These are phyloP conservation scores for Vanderwaltozyma yarrowii DNA, from an alignment of 805 yeast genomes.

Conservation along the genomic window DNA sequence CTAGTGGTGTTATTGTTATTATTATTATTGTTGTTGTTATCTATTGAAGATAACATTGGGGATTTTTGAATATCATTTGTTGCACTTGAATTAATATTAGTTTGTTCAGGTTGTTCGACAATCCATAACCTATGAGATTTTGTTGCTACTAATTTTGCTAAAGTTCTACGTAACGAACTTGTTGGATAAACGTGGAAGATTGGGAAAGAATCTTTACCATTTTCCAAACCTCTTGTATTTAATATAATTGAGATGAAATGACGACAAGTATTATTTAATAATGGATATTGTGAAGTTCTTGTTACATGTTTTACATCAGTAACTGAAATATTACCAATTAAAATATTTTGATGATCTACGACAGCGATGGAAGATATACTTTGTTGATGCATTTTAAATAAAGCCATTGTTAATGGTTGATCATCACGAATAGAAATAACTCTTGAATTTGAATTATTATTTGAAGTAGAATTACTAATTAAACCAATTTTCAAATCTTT, in stretches of 20 bases:
- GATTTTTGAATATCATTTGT: conserved; percentile 7
- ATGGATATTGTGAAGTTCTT: conserved; percentile 73
- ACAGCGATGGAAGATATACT: conserved; percentile 88
- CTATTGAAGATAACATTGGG: conserved; percentile 16
- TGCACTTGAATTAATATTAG: conserved; percentile 20
- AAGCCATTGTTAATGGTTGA: conserved; percentile 75
- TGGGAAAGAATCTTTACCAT: conserved; percentile 88
- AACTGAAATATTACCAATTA: conserved; percentile 86
- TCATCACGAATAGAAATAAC: conserved; percentile 83
- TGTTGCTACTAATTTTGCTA: conserved; percentile 93
- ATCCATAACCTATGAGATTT: conserved; percentile 85
- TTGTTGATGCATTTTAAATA: conserved; percentile 71
- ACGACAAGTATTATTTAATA: conserved; percentile 71
- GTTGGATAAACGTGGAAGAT: conserved; percentile 81
- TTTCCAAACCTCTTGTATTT: conserved; percentile 75
- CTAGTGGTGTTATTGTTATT: too few relatives aligned
- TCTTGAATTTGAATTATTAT: conserved; percentile 27
- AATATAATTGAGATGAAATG: conserved; percentile 82
- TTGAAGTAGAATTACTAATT: conserved; percentile 30
- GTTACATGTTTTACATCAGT: conserved; percentile 88
- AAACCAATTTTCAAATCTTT: conserved; percentile 70
- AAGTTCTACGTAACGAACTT: conserved; percentile 73
- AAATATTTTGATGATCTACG: conserved; percentile 62
- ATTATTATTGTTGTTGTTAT: too few relatives aligned
- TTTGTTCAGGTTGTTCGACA: conserved; percentile 45